Evolutionary conservation across 2,329 filamentous ascomycete species (phyloP), one percentile per base, ranked within the genome.

Genomic region (Graphilbum ipis-grandicollis): DNA sequence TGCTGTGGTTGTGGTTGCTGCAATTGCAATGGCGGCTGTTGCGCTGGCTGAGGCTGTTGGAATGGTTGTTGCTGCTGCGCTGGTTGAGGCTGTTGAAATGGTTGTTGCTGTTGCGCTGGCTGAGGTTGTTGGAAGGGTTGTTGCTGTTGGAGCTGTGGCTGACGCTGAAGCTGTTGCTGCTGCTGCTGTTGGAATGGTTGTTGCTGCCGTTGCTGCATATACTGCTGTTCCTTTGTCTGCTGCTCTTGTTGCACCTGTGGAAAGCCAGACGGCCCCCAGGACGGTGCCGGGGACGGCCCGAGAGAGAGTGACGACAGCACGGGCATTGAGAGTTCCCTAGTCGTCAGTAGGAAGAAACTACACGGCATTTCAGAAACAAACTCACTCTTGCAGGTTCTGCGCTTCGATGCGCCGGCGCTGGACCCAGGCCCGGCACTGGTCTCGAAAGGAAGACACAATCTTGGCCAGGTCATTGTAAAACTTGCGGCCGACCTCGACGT

Each of bases 401-500:
- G 85, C 85, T 48, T 96, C 88, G 44, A 79, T 72, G 35, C 85
- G 71, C 36, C 90, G 67, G 50, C 84, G 73, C 21, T 85, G 78
- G 1, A 80, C 79, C 65, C 92, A 96, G 2, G 68, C 70, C 45
- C 75, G 76, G 26, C 82, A 80, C 39, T 65, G 55, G 46, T 94
- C 88, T 15, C 85, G 68, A 53, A 94, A 96, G 9, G 62, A 61
- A 1, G 75, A 78, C 1, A 93, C 81, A 43, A 96, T 85, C 56
- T 79, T 82, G 33, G 80, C 82, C 5, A 98, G 66, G 50, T 96
- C 86, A 47, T 98, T 98, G 61, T 96, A 98, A 53, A 98, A 98
- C 53, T 90, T 94, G 37, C 88, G 68, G 1, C 84, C 90, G 0
- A 80, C 82, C 45, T 96, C 88, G 3, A 94, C 66, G 51, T 96